Evolutionary conservation across 2,329 filamentous ascomycete species (phyloP), one percentile per base, ranked within the genome.

Genomic region (Cladophialophora immunda): DNA sequence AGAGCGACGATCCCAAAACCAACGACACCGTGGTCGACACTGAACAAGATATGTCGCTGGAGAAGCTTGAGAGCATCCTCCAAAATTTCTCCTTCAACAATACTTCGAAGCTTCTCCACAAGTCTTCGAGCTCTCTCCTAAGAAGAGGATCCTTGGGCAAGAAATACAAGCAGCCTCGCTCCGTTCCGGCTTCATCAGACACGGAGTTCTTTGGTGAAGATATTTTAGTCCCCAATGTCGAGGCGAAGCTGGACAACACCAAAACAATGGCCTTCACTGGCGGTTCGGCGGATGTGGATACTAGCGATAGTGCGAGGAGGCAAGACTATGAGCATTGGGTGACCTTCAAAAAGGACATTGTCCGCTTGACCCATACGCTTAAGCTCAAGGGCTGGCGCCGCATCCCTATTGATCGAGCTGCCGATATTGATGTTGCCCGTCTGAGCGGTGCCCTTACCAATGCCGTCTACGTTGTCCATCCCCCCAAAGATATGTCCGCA

Each of bases 371-470:
- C 0, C 95, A 98, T 78, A 99, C 95, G 0, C 82, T 99, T 60
- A 89, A 89, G 61, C 85, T 98, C 34, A 97, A 97, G 77, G 93
- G 94, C 9, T 99, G 95, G 95, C 88, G 94, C 61, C 89, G 89
- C 67, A 88, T 99, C 0, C 87, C 92, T 0, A 76, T 83, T 73
- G 79, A 81, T 30, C 63, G 74, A 45, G 76, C 80, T 45, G 70
- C 72, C 62, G 80, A 84, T 57, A 76, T 84, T 60, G 77, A 83
- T 63, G 78, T 84, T 65, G 74, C 82, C 41, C 77, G 83, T 45
- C 76, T 86, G 47, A 97, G 94, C 77, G 95, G 95, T 68, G 95
- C 95, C 8, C 81, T 99, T 72, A 99, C 95, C 22, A 99, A 99
- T 76, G 93, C 94, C 11, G 94, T 99, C 38, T 99, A 98, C 76